A percentile compares a stretch with the other conserved stretches of the same genome.
Conservation (phyloP, 1,139 yeast species). For the Candida buenavistaensis region DNA sequence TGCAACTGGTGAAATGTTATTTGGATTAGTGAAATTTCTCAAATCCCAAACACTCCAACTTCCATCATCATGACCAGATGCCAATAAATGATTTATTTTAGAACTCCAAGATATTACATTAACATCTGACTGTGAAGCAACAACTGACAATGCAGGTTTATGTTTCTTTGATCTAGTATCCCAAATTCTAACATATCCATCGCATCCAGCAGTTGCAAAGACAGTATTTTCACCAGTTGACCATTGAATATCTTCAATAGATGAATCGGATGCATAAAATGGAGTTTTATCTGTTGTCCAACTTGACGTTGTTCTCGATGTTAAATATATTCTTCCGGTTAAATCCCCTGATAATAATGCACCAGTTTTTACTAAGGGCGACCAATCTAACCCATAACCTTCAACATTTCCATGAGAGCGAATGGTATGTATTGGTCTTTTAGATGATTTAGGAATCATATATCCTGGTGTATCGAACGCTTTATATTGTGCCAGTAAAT, state of each 20-base stretch:
- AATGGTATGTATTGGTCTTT: conserved; percentile 83
- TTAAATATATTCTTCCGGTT: conserved; percentile 76
- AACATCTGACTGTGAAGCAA: conserved; percentile 82
- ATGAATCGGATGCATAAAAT: conserved; percentile 65
- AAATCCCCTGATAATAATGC: conserved; percentile 87
- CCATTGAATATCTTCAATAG: conserved; percentile 97
- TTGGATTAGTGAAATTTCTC: conserved; percentile 63
- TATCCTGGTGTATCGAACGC: conserved; percentile 90
- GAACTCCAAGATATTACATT: conserved; percentile 96
- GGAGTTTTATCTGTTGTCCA: conserved; percentile 91
- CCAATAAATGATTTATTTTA: conserved; percentile 80
- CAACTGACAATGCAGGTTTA: conserved; percentile 83
- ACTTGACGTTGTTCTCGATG: conserved; percentile 71
- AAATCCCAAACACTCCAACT: conserved; percentile 98
- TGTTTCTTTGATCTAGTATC: conserved; percentile 93
- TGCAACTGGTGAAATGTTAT: conserved; percentile 76
- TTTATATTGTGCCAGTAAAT: conserved; percentile 69
- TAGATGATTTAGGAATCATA: conserved; percentile 71
- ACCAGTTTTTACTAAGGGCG: conserved; percentile 80
- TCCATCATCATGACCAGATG: conserved; percentile 98
- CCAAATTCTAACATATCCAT: conserved; percentile 93
- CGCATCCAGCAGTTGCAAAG: conserved; percentile 90
- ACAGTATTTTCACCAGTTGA: conserved; percentile 89
- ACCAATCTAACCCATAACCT: conserved; percentile 98
- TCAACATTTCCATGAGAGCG: conserved; percentile 91